These are phyloP conservation scores for Debaryomyces subglobosus DNA, from an alignment of 1,139 yeast genomes.

Conservation along the genomic window DNA sequence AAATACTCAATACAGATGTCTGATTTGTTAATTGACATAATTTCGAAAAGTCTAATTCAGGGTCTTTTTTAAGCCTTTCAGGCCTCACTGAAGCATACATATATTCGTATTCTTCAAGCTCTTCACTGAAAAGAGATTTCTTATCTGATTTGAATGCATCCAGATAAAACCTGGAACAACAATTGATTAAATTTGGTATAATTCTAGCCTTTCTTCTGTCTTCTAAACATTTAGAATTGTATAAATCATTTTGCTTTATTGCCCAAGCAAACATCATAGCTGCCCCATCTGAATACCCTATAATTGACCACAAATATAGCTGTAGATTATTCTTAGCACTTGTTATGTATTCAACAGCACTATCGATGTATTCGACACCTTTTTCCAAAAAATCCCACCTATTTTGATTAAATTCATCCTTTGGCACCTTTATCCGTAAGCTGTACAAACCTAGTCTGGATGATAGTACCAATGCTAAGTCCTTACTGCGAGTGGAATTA, in stretches of 20 bases:
- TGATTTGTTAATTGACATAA: constrained; percentile 48
- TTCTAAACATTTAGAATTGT: constrained; percentile 23
- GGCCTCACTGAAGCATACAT: constrained; percentile 29
- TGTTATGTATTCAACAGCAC: constrained; percentile 49
- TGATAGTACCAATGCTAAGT: constrained; percentile 63
- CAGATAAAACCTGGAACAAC: constrained; percentile 7
- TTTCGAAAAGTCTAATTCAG: constrained; percentile 44
- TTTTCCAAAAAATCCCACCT: constrained; percentile 32
- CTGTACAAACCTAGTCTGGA: constrained; percentile 60
- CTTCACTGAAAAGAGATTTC: background rate
- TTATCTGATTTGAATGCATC: constrained; percentile 14
- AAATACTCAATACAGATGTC: constrained; percentile 64
- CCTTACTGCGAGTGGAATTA: background rate
- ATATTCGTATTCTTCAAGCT: background rate
- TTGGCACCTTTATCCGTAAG: constrained; percentile 80
- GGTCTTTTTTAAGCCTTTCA: background rate
- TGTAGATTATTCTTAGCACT: constrained; percentile 35
- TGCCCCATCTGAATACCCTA: constrained; percentile 82
- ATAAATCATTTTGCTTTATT: constrained; percentile 37
- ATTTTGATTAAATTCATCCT: constrained; percentile 77
- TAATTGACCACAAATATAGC: constrained; percentile 55
- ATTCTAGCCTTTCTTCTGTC: constrained; percentile 34
- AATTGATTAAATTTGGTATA: constrained; percentile 54
- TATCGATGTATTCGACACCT: constrained; percentile 68
- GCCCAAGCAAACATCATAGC: constrained; percentile 80